Base-by-base conservation (phyloP, 1,284 basidiomycete genomes). In the Moniliella sp. region DNA sequence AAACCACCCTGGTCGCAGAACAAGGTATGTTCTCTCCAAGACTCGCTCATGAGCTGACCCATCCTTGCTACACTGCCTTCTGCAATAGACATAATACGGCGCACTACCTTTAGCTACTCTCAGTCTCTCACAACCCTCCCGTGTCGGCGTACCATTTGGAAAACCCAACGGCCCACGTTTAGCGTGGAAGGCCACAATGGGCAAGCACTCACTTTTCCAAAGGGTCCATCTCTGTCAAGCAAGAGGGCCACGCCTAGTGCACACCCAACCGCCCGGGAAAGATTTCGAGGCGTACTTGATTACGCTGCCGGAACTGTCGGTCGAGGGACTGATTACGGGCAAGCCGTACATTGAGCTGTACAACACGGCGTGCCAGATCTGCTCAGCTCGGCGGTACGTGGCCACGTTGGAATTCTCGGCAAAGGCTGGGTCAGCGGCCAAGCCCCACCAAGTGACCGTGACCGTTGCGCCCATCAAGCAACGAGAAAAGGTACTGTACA, bases 11-110 rank as follows among this genome's bases (percentile, higher is more conserved):
- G 18, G 70, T 79, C 26, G 80, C 88, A 10, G 88, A 97, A 65
- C 88, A 97, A 64, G 86, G 93, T 31, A 88, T 82, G 15, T 27
- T n/a, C n/a, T n/a, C n/a, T n/a, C n/a, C n/a, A n/a, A n/a, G n/a
- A n/a, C n/a, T n/a, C n/a, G n/a, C n/a, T n/a, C n/a, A n/a, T n/a
- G n/a, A n/a, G n/a, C n/a, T n/a, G n/a, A n/a, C n/a, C n/a, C n/a
- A n/a, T n/a, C n/a, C n/a, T n/a, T n/a, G n/a, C n/a, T n/a, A n/a
- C n/a, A n/a, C n/a, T n/a, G n/a, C n/a, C 14, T 11, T 15, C 10
- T 7, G 1, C 5, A 8, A 2, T 5, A 4, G 12, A 16, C n/a
- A n/a, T n/a, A n/a, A n/a, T n/a, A n/a, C n/a, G n/a, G n/a, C n/a
- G n/a, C n/a, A n/a, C n/a, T n/a, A n/a, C n/a, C n/a, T n/a, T n/a